phyloP scores from a whole-genome alignment of 345 rosid genomes.

The Euclidium syriacum region DNA sequence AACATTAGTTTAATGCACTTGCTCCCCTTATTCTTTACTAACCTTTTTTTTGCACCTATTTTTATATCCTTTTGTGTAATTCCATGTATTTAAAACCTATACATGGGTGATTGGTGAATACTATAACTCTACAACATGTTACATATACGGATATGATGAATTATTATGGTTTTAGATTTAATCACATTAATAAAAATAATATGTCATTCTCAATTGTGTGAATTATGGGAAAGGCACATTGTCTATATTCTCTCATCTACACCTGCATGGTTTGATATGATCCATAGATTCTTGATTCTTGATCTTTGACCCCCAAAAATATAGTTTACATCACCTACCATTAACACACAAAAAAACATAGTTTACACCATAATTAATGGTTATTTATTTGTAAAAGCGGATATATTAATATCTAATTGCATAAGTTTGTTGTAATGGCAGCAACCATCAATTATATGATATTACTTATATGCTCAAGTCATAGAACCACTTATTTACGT shows the following conservation, averaged over 20 bases:
- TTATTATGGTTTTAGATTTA: not conserved
- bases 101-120: not conserved
- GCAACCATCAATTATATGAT: no score
- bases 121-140: not conserved
- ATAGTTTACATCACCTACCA: no score
- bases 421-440: no score
- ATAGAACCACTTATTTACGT: no score
- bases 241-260: not conserved
- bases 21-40: no score
- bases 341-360: no score
- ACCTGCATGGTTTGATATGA: slow-evolving; percentile 24
- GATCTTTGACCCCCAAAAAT: not conserved
- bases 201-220: slow-evolving; percentile 20
- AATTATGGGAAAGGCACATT: not conserved
- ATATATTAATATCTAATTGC: no score
- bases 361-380: no score
- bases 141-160: not conserved
- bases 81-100: not conserved
- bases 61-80: not conserved
- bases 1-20: no score
- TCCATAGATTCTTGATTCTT: not conserved
- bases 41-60: no score
- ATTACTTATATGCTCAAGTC: no score
- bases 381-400: no score
- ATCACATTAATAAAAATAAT: not conserved